Conservation (phyloP, 177 flowering plant species). For the Vitis hybrid region DNA sequence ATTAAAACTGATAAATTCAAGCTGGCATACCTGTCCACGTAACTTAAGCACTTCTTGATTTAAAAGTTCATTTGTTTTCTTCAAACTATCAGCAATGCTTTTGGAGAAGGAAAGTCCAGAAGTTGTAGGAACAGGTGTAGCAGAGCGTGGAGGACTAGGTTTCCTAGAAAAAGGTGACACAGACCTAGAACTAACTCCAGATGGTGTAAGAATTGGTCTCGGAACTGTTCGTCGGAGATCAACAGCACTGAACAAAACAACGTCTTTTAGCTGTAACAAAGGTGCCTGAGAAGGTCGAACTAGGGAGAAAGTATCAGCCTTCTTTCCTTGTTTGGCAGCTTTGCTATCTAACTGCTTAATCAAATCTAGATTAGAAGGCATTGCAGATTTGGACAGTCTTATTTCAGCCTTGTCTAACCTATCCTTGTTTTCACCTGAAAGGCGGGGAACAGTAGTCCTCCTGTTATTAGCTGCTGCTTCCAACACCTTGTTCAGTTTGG, state of each 20-base stretch:
- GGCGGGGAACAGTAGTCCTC: constrained; percentile 64
- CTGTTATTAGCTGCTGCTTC: constrained; percentile 53
- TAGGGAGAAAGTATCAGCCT: constrained; percentile 62
- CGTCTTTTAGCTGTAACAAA: constrained; percentile 68
- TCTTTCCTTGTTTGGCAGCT: constrained; percentile 85
- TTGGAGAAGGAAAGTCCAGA: constrained; percentile 88
- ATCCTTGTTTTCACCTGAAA: constrained; percentile 91
- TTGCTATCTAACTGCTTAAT: constrained; percentile 84
- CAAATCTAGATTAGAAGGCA: constrained; percentile 77
- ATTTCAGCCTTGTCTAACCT: constrained; percentile 76
- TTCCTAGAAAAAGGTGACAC: constrained; percentile 93
- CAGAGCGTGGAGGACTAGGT: constrained; percentile 94
- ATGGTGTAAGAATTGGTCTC: constrained; percentile 57
- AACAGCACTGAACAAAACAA: constrained; percentile 44
- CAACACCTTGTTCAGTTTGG: constrained; percentile 63
- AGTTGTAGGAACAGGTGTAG: constrained; percentile 89
- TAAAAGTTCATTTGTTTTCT: constrained; percentile 87
- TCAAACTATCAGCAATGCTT: constrained; percentile 81
- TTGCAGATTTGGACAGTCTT: constrained; percentile 49
- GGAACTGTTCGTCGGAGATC: constrained; percentile 57
- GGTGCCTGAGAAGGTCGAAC: constrained; percentile 68
- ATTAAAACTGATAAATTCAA: background rate
- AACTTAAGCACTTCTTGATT: constrained; percentile 86
- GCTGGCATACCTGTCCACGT: constrained; percentile 65
- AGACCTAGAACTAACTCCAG: constrained; percentile 77